These are phyloP conservation scores for Stentor roeselii DNA, from an alignment of 73 alveolate genomes.

Conservation along the genomic window DNA sequence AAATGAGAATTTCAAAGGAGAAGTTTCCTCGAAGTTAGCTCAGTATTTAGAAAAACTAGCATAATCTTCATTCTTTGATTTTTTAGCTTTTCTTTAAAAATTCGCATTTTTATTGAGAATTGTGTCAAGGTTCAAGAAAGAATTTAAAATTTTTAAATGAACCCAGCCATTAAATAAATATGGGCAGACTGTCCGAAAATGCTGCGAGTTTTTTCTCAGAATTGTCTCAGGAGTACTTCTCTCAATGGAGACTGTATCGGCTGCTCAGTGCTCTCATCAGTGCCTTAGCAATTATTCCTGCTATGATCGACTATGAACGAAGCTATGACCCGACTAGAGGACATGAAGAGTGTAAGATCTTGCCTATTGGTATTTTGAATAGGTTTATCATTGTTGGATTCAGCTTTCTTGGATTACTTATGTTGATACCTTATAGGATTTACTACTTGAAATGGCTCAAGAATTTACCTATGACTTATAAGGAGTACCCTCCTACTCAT, in stretches of 20 bases:
- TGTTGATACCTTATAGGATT: background rate
- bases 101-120: too few relatives aligned
- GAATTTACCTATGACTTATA: background rate
- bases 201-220: background rate
- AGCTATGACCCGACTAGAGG: background rate
- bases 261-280: background rate
- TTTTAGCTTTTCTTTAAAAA: too few relatives aligned
- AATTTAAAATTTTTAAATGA: too few relatives aligned
- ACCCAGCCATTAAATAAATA: background rate
- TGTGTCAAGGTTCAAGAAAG: too few relatives aligned
- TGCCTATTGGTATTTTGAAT: background rate
- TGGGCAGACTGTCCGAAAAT: background rate
- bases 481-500: background rate
- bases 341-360: background rate
- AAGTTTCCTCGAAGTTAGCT: too few relatives aligned
- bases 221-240: background rate
- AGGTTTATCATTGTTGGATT: background rate
- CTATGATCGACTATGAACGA: background rate
- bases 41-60: too few relatives aligned
- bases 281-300: slow-evolving; percentile 11
- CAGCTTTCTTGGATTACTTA: background rate
- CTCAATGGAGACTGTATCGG: slow-evolving; percentile 2
- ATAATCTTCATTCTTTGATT: too few relatives aligned
- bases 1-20: too few relatives aligned
- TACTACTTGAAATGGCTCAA: background rate